Evolutionary conservation across 2,329 filamentous ascomycete species (phyloP), one percentile per base, ranked within the genome.

Genomic region (Penicillium sp.): DNA sequence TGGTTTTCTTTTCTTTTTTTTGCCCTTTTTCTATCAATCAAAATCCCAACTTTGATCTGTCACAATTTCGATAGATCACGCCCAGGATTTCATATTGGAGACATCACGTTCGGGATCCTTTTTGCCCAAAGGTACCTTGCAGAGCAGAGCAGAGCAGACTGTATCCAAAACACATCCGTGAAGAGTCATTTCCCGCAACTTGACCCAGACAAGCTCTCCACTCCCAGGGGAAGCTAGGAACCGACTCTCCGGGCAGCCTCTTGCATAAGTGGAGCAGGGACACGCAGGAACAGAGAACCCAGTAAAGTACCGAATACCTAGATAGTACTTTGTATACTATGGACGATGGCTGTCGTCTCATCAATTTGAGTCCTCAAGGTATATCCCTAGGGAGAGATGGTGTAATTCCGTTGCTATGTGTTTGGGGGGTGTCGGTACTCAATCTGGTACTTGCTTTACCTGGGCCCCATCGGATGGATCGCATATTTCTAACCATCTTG

Each of bases 191-290:
- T 15, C 21, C 29, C n/a, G n/a, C n/a, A n/a, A n/a, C n/a, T n/a
- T n/a, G 36, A 43, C 17, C 33, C 31, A 35, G 42, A 39, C 21
- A 40, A 47, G 36, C 36, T 43, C 36, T 48, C 36, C 31, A 37
- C 39, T 30, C 16, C 26, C 23, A 33, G 37, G 28, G 26, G 28
- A 39, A 31, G 29, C 50, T 53, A 58, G 50, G 55, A 59, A 60
- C 59, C 59, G 51, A 54, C 47, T 56, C 53, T 48, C 57, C 56
- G 58, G 58, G 46, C 53, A 50, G 42, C 49, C 51, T 48, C 30
- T 43, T 58, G 51, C 54, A 59, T 43, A 28, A 49, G 56, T 57
- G 57, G 55, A 55, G 46, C 38, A 54, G 47, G 43, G 51, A 48
- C 50, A 55, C 53, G 53, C 57, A 54, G 56, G 54, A 53, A 55